phyloP scores from a whole-genome alignment of 2,329 filamentous ascomycete genomes.

The Paecilomyces niveus region DNA sequence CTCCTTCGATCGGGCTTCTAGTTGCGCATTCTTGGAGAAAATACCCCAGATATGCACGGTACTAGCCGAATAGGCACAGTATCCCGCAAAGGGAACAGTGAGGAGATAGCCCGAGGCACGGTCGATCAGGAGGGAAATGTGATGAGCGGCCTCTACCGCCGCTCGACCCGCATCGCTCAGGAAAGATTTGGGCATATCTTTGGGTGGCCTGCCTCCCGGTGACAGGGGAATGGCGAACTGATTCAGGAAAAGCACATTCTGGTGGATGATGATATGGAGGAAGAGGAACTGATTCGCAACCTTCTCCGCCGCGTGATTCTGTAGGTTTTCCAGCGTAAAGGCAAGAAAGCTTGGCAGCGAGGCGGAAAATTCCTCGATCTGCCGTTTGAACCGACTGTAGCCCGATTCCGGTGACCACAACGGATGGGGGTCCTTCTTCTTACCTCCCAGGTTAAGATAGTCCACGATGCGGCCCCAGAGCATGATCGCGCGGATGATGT shows the following conservation, averaged over 20 bases:
- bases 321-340: conserved; percentile 75
- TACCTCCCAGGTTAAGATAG: conserved; percentile 85
- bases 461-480: conserved; percentile 86
- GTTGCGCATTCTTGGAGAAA: conserved; percentile 71
- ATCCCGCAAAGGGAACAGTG: conserved; percentile 86
- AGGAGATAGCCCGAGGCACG: conserved; percentile 74
- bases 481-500: conserved; percentile 76
- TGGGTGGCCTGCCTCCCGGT: conserved; percentile 55
- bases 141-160: conserved; percentile 75
- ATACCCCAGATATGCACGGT: conserved; percentile 92
- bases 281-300: conserved; percentile 90
- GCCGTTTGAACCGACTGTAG: conserved; percentile 62
- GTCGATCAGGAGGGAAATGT: conserved; percentile 75
- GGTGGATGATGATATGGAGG: conserved; percentile 81
- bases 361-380: conserved; percentile 63
- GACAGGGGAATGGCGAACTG: conserved; percentile 71
- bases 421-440: conserved; percentile 65
- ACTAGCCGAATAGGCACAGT: conserved; percentile 87
- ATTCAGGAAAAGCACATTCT: conserved; percentile 84
- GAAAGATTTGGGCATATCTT: conserved; percentile 71
- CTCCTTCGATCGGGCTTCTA: conserved; percentile 72
- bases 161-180: conserved; percentile 66
- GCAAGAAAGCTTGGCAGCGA: conserved; percentile 63
- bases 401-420: conserved; percentile 79
- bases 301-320: conserved; percentile 74